Base-by-base conservation (phyloP, 805 yeast species). In the Middelhovenomyces tepae region DNA sequence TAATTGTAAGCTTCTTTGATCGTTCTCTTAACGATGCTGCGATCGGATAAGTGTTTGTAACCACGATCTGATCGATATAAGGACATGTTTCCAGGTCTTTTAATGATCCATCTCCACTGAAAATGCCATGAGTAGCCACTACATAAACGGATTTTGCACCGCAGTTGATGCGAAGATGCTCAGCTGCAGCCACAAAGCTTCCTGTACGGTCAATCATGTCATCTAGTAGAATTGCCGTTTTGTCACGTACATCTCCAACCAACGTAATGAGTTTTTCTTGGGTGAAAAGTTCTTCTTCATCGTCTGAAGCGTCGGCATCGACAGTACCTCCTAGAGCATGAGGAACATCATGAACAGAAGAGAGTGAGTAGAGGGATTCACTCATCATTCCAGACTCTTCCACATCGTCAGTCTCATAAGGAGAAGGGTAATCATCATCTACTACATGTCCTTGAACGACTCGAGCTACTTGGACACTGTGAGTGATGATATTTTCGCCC, bases 191-290 rank as follows among this genome's bases (percentile, higher is more conserved):
- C 43, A 91, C 81, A 54, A 87, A 89, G 7, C 94, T 76, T 43
- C 79, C 78, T 28, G 95, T 95, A 55, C 91, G 85, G 56, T 91
- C 98, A 49, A 91, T 80, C 93, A 91, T 84, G 56, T 91, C 99
- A 61, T 91, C 99, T 38, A 91, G 68, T 39, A 91, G 82, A 45
- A 91, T 83, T 13, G 96, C 97, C 5, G 94, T 82, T 58, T 83
- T 83, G 47, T 76, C 80, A 45, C 82, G 76, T 32, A 91, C 98
- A 55, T 89, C 93, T 41, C 99, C 99, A 28, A 91, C 99, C 36
- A 91, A 69, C 9, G 98, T 91, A 54, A 91, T 91, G 51, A 89
- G 71, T 59, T 85, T 87, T 59, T 89, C 97, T 30, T 56, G 55
- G 27, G 65, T 62, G 39, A 69, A 64, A 33, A 65, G 64, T 9